Percentiles rank a stretch among this genome's conserved stretches.
Evolutionary conservation across 371 early-diverging fungal species (phyloP).

Genomic region (Mortierella polycephala): DNA sequence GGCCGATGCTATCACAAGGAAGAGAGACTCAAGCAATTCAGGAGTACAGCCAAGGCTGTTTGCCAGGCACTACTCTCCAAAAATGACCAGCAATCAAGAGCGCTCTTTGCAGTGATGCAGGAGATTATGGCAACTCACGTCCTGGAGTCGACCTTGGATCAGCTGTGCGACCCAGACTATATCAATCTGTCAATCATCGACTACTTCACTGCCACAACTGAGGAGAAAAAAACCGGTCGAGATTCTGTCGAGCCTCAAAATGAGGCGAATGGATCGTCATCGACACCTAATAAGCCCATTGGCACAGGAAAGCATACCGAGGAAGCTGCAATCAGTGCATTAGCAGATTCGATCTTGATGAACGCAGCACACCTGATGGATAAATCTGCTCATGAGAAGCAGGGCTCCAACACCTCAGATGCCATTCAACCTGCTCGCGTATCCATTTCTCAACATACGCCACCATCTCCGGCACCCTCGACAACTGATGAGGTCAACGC

Average conservation of each 20-base stretch:
- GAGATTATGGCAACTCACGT: constrained; percentile 54
- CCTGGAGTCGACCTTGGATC: constrained; percentile 41
- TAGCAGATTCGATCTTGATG: constrained; percentile 49
- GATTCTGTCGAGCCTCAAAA: neutral
- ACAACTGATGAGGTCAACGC: neutral
- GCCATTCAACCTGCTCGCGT: neutral
- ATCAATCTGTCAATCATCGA: constrained; percentile 49
- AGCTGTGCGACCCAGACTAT: constrained; percentile 50
- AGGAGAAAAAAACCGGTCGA: neutral
- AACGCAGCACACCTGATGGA: constrained; percentile 50
- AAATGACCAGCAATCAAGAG: constrained; percentile 45
- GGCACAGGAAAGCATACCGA: neutral
- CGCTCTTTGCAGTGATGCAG: constrained; percentile 51
- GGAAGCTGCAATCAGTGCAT: constrained; percentile 33
- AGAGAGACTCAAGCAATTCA: constrained; percentile 46
- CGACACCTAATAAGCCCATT: neutral
- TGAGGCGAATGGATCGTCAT: constrained; percentile 1
- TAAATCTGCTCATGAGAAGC: constrained; percentile 18
- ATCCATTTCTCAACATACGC: constrained; percentile 6
- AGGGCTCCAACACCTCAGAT: constrained; percentile 5
- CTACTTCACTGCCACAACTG: constrained; percentile 23
- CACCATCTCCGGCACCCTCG: constrained; percentile 1
- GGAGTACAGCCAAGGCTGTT: constrained; percentile 46
- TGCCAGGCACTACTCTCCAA: constrained; percentile 45
- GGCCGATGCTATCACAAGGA: constrained; percentile 51